Percentiles rank a stretch among this genome's conserved stretches.
These are phyloP conservation scores for Shiraia sp. DNA, from an alignment of 2,329 filamentous ascomycete species.

Conservation along the genomic window DNA sequence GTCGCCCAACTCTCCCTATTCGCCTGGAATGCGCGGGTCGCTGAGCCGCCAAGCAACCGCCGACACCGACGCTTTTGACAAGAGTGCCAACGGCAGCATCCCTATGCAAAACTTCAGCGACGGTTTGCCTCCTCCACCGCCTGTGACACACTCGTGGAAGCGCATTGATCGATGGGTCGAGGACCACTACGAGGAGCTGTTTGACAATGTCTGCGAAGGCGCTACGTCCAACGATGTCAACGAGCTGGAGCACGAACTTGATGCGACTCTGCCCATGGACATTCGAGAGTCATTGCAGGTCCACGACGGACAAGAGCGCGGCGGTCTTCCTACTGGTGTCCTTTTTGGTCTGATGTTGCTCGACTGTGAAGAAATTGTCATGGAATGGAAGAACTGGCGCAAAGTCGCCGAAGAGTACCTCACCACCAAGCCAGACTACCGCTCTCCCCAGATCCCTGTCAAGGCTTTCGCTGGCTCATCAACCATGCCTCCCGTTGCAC, in stretches of 20 bases:
- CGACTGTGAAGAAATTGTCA: constrained; percentile 96
- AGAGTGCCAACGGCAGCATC: constrained; percentile 77
- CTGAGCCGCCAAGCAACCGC: constrained; percentile 68
- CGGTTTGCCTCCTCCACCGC: constrained; percentile 85
- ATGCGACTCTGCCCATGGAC: constrained; percentile 91
- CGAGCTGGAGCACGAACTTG: constrained; percentile 92
- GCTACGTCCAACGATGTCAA: constrained; percentile 94
- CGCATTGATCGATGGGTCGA: constrained; percentile 94
- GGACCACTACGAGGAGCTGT: constrained; percentile 92
- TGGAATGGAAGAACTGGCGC: constrained; percentile 97
- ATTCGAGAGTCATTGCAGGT: constrained; percentile 87
- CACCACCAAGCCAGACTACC: constrained; percentile 57
- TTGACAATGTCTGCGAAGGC: constrained; percentile 88
- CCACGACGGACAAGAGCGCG: constrained; percentile 97
- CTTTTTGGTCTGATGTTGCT: constrained; percentile 94
- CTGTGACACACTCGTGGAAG: constrained; percentile 86
- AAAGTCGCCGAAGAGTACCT: constrained; percentile 90
- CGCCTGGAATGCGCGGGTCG: constrained; percentile 84
- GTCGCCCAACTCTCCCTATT: constrained; percentile 74
- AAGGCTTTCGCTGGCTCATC: constrained; percentile 73
- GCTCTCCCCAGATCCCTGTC: constrained; percentile 66
- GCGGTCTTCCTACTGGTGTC: constrained; percentile 86
- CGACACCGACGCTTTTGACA: constrained; percentile 57
- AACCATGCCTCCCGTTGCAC: constrained; percentile 68
- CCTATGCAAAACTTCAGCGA: constrained; percentile 96